A percentile compares a stretch with the other conserved stretches of the same genome.
Conservation (phyloP, 495 filamentous ascomycete species). For the Penicillium chermesinum region DNA sequence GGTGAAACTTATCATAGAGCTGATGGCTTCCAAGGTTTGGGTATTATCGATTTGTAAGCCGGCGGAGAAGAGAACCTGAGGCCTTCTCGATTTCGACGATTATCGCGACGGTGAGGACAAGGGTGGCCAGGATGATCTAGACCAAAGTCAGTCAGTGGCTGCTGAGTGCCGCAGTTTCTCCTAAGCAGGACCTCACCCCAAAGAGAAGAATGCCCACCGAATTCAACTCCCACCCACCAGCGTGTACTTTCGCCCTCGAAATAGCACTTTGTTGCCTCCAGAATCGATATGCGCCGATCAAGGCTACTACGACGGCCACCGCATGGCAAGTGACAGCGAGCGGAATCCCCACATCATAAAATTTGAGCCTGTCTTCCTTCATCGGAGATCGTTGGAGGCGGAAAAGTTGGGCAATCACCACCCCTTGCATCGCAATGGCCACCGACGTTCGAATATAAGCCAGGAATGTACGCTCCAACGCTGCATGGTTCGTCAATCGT, state of each 20-base stretch:
- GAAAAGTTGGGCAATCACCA: conserved; percentile 64
- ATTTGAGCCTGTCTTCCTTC: conserved; percentile 41
- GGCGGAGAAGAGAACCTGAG: conserved; percentile 1
- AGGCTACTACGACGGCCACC: conserved; percentile 50
- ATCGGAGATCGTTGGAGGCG: conserved; percentile 52
- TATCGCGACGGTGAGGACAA: conserved; percentile 29
- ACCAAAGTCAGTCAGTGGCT: not conserved
- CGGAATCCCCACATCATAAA: conserved; percentile 60
- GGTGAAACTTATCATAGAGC: too few species aligned
- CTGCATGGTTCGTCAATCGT: conserved; percentile 32
- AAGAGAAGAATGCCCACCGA: conserved; percentile 45
- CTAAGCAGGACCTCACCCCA: conserved; percentile 36
- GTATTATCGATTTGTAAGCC: not conserved
- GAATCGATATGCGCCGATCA: conserved; percentile 59
- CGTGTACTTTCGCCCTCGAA: conserved; percentile 56
- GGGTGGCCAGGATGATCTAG: conserved; percentile 24
- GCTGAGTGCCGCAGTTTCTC: not conserved
- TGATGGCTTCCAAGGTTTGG: too few species aligned
- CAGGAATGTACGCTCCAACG: conserved; percentile 74
- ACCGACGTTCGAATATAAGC: conserved; percentile 71
- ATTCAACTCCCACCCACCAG: conserved; percentile 66
- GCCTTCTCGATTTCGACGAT: conserved; percentile 22
- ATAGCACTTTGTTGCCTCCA: conserved; percentile 69
- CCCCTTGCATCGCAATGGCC: conserved; percentile 61
- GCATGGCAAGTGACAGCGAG: conserved; percentile 54